phyloP scores from a whole-genome alignment of 2,329 filamentous ascomycete genomes.

The Reticulascus tulasneorum region DNA sequence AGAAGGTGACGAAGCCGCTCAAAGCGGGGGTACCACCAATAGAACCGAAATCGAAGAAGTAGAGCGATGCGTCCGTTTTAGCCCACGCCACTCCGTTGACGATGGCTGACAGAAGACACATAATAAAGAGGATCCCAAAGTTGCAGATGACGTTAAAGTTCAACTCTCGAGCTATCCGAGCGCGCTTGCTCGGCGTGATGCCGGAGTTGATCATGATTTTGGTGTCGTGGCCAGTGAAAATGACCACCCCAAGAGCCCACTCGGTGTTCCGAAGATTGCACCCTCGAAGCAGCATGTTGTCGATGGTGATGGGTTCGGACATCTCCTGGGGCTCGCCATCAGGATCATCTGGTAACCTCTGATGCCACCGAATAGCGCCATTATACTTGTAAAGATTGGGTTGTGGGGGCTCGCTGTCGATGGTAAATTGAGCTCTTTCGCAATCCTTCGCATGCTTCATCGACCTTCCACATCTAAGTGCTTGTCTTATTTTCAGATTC shows the following conservation, averaged over 20 bases:
- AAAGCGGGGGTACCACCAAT: constrained; percentile 71
- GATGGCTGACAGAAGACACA: constrained; percentile 84
- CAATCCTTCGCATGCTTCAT: constrained; percentile 90
- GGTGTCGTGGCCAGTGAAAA: constrained; percentile 93
- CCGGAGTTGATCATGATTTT: constrained; percentile 99
- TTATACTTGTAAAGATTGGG: constrained; percentile 95
- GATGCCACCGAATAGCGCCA: constrained; percentile 82
- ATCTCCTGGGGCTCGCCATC: constrained; percentile 66
- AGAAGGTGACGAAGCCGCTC: constrained; percentile 94
- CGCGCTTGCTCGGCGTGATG: constrained; percentile 88
- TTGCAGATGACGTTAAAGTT: constrained; percentile 99
- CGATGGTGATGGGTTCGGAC: constrained; percentile 90
- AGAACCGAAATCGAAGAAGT: constrained; percentile 82
- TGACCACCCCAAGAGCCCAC: constrained; percentile 87
- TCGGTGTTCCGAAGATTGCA: constrained; percentile 94
- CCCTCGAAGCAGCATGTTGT: constrained; percentile 89
- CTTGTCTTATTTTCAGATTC: constrained; percentile 91
- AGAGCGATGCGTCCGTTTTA: constrained; percentile 67
- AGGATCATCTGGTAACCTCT: constrained; percentile 61
- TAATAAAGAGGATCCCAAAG: constrained; percentile 80
- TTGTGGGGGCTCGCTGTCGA: constrained; percentile 89
- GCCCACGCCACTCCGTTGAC: constrained; percentile 82
- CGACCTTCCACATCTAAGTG: constrained; percentile 76
- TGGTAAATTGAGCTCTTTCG: constrained; percentile 78
- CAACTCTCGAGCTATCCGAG: constrained; percentile 84